Base-by-base conservation (phyloP, 768 basidiomycete genomes). In the Podaxis mareebaensis region DNA sequence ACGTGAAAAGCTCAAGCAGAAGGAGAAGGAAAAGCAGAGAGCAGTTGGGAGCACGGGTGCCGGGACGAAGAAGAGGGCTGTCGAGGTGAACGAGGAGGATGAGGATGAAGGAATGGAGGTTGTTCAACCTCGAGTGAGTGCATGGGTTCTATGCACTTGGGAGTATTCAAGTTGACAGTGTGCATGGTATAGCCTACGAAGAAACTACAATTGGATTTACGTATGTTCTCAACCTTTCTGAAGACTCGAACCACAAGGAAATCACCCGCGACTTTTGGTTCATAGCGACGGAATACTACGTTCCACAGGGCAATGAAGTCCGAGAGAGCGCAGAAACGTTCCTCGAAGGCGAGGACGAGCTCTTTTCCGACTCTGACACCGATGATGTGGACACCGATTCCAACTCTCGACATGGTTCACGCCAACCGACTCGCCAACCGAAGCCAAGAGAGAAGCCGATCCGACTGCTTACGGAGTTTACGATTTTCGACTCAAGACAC, bases 401-500 rank as follows among this genome's bases (percentile, higher is more conserved):
- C 12, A 26, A 12, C 8, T 26, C 24, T 26, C 61, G 46, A 5
- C 20, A 17, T 30, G 26, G 54, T 26, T 48, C 42, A 0, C 61
- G 53, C 53, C 53, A 24, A 13, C n/a, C 51, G 40, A 22, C 20
- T 28, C 48, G 22, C 11, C 17, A 22, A 11, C 17, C 8, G 17
- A 62, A 55, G 53, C 42, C 40, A 49, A 65, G 24, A 8, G 36
- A 59, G 13, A 63, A 64, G 61, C 62, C 64, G 4, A 61, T 67
- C 24, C 64, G 90, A 2, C 65, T 82, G 7, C 76, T 93, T 4
- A 77, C 77, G 4, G 79, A 82, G 28, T 93, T 91, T 65, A 68
- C 77, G 1, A 78, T 92, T 52, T 91, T 88, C 69, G 86, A 92
- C 59, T 77, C 83, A 0, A 73, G 69, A 3, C 77, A 80, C 28